phyloP scores from a whole-genome alignment of 768 basidiomycete species.

The Tricholoma matsutake region DNA sequence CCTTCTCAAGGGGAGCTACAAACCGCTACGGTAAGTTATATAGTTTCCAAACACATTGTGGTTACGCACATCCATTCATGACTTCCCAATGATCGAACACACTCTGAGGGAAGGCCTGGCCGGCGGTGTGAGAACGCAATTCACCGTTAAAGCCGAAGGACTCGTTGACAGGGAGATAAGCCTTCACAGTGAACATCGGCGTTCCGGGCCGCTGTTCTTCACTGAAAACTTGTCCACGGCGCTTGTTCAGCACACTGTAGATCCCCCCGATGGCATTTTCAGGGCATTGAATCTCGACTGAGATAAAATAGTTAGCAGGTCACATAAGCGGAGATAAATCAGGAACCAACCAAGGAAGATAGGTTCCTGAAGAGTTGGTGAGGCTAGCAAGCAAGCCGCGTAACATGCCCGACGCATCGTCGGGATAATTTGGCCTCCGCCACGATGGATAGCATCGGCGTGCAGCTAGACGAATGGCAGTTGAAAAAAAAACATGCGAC shows the following conservation, averaged over 20 bases:
- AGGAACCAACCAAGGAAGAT: constrained; percentile 74
- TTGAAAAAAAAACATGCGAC: background rate
- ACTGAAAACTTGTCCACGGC: constrained; percentile 97
- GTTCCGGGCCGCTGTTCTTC: constrained; percentile 97
- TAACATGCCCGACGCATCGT: constrained; percentile 96
- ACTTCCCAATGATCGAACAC: constrained; percentile 95
- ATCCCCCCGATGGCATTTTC: constrained; percentile 98
- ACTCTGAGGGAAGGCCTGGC: constrained; percentile 97
- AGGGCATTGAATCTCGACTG: constrained; percentile 98
- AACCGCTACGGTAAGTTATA: constrained; percentile 8
- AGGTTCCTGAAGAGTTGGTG: constrained; percentile 91
- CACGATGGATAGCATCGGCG: constrained; percentile 98
- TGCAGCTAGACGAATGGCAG: constrained; percentile 59
- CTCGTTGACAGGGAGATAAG: constrained; percentile 87
- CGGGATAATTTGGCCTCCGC: constrained; percentile 98
- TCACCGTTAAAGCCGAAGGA: constrained; percentile 99
- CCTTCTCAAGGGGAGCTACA: constrained; percentile 80
- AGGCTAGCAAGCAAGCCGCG: constrained; percentile 91
- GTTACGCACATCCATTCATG: constrained; percentile 73
- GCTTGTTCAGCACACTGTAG: constrained; percentile 91
- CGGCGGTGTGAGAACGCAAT: constrained; percentile 86
- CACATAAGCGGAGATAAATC: background rate
- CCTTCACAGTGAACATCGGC: constrained; percentile 99
- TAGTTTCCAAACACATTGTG: background rate
- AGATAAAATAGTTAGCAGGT: background rate